Evolutionary conservation across 257 asterid genomes (phyloP).

Genomic region (Vinca minor): DNA sequence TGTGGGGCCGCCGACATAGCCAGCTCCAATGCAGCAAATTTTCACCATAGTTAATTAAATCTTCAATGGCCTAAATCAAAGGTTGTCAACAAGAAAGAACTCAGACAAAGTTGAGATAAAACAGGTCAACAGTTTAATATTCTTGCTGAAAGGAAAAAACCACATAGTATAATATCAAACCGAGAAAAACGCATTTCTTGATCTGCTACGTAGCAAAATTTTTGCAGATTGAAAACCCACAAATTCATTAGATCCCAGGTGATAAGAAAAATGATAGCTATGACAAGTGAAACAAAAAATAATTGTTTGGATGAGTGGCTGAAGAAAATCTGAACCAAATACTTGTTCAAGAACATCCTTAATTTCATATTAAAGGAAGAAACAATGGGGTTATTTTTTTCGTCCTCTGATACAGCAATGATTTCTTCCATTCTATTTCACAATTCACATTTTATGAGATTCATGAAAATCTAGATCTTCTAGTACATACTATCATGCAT

Average conservation of each 20-base stretch:
- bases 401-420: not conserved
- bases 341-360: not conserved
- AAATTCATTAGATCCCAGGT: not conserved
- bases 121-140: not conserved
- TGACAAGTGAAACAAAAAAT: not conserved
- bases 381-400: not conserved
- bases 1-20: constrained; percentile 34
- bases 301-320: not conserved
- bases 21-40: constrained; percentile 35
- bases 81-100: not conserved
- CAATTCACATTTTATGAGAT: not conserved
- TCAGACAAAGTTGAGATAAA: not conserved
- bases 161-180: too few relatives aligned
- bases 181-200: too few relatives aligned
- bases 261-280: not conserved
- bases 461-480: too few relatives aligned
- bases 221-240: not conserved
- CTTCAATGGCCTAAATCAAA: constrained; percentile 6
- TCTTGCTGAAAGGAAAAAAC: too few relatives aligned
- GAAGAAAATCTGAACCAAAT: not conserved
- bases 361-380: not conserved
- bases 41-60: constrained; percentile 22
- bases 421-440: constrained; percentile 1
- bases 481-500: too few relatives aligned
- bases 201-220: too few relatives aligned